These are phyloP conservation scores for Fusarium haematococcum DNA, from an alignment of 2,329 filamentous ascomycete genomes.

Conservation along the genomic window DNA sequence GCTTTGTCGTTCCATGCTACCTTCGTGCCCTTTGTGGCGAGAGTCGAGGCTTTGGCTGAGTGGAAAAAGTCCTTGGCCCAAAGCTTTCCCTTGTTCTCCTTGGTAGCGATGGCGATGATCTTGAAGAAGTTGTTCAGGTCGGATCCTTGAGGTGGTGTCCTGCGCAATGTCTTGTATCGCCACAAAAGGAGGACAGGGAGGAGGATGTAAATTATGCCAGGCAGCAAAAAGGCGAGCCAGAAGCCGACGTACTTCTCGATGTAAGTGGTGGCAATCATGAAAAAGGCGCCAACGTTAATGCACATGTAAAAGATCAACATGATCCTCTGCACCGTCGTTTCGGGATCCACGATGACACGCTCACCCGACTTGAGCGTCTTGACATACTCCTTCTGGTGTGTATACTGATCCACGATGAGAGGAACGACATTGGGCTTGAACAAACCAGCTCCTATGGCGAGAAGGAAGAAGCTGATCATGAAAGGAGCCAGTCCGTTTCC, in stretches of 20 bases:
- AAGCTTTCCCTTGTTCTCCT: constrained; percentile 49
- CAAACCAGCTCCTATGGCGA: constrained; percentile 71
- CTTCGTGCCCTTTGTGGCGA: background rate
- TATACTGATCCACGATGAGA: constrained; percentile 74
- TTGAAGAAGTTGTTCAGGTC: constrained; percentile 68
- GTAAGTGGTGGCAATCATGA: background rate
- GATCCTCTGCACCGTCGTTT: background rate
- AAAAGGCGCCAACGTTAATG: background rate
- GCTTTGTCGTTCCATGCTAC: background rate
- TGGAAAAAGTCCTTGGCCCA: constrained; percentile 58
- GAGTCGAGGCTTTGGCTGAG: background rate
- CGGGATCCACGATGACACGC: constrained; percentile 36
- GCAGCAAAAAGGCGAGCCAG: constrained; percentile 54
- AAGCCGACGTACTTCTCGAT: background rate
- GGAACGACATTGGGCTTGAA: constrained; percentile 82
- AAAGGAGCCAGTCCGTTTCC: constrained; percentile 64
- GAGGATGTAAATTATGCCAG: constrained; percentile 61
- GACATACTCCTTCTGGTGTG: constrained; percentile 58
- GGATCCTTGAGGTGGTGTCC: constrained; percentile 72
- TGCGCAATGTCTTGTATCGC: constrained; percentile 68
- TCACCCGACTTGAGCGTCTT: constrained; percentile 61
- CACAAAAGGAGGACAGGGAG: constrained; percentile 68
- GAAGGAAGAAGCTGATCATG: constrained; percentile 70
- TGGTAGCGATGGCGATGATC: constrained; percentile 45
- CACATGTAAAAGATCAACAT: constrained; percentile 4